Conservation (phyloP, 345 rosid genomes). For the Balakata baccata region DNA sequence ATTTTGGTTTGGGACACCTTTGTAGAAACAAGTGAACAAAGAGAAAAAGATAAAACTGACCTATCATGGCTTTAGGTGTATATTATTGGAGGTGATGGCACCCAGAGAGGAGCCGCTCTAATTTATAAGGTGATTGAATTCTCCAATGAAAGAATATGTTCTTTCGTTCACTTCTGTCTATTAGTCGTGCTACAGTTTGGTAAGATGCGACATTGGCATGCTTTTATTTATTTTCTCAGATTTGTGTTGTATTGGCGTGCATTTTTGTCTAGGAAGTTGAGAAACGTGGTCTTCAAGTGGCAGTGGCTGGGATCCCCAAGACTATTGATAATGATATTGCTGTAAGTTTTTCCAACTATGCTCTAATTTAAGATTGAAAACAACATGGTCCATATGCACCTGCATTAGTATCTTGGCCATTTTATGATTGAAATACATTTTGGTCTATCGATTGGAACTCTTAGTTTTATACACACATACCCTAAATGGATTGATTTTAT, state of each 20-base stretch:
- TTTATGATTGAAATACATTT: neutral
- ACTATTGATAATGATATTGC: slow-evolving; percentile 88
- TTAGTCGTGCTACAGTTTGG: neutral
- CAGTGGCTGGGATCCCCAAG: slow-evolving; percentile 88
- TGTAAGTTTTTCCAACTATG: slow-evolving; percentile 46
- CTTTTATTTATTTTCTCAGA: slow-evolving; percentile 4
- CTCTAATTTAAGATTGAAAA: neutral
- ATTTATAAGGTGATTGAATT: slow-evolving; percentile 60
- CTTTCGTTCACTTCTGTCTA: neutral
- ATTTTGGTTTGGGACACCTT: slow-evolving; percentile 1
- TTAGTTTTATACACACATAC: neutral
- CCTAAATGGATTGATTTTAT: too few species aligned
- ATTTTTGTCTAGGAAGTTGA: slow-evolving; percentile 68
- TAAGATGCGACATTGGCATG: neutral
- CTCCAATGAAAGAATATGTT: neutral
- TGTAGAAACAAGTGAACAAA: neutral
- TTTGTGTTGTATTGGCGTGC: slow-evolving; percentile 1
- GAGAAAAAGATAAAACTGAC: slow-evolving; percentile 1
- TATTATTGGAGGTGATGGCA: slow-evolving; percentile 94
- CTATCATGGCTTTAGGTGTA: slow-evolving; percentile 54
- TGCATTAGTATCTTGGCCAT: neutral
- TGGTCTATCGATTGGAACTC: neutral
- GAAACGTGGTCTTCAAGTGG: slow-evolving; percentile 79
- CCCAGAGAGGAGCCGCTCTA: slow-evolving; percentile 77
- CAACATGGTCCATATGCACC: neutral